phyloP scores from a whole-genome alignment of 345 rosid species.

The Boechera stricta region DNA sequence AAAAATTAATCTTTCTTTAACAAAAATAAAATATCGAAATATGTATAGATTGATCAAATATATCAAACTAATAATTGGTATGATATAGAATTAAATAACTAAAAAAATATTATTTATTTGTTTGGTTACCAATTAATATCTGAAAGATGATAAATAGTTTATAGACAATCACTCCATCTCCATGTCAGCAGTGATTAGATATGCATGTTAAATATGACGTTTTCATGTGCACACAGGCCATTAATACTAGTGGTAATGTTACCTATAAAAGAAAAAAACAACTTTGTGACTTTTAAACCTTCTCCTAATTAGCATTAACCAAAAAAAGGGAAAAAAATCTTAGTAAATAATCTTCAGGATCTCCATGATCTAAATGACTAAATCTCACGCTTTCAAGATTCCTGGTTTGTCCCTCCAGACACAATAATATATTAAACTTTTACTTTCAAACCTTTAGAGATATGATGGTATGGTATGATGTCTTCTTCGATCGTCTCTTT shows the following conservation, averaged over 20 bases:
- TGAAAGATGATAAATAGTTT: no score
- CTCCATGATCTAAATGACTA: neutral
- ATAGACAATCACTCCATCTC: no score
- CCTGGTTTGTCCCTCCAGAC: neutral
- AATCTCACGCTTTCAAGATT: neutral
- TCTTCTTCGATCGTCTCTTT: neutral
- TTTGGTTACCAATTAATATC: no score
- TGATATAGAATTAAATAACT: no score
- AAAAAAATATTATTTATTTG: no score
- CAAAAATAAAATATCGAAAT: no score
- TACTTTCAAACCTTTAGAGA: neutral
- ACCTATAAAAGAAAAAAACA: neutral
- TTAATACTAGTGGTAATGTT: neutral
- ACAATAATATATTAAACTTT: neutral
- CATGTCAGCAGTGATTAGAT: neutral
- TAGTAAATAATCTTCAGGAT: neutral
- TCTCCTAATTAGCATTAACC: neutral
- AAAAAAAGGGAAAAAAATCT: neutral
- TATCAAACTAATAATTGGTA: no score
- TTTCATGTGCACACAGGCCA: neutral
- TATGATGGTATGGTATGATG: constrained; percentile 28
- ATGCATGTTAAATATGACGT: neutral
- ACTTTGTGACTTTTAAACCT: neutral
- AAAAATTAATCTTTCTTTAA: no score
- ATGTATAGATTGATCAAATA: no score